Conservation (phyloP, 192 early-diverging fungal species). For the Coemansia sp. region DNA sequence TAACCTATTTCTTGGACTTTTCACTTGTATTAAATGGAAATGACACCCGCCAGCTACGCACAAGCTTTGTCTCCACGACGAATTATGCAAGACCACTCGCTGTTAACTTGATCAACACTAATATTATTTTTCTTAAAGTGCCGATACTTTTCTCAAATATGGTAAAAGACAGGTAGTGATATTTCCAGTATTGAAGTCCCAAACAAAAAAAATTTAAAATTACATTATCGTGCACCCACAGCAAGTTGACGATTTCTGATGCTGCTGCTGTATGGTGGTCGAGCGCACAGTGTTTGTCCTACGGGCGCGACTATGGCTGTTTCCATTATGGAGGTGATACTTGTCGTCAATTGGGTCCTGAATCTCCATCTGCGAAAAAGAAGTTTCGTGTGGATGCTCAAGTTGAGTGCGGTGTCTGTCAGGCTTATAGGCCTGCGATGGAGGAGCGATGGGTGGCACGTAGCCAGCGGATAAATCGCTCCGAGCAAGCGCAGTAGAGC, state of each 20-base stretch:
- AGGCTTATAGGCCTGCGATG: background rate
- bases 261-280: slow-evolving; percentile 10
- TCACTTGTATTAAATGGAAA: too few species aligned
- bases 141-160: background rate
- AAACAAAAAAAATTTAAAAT: slow-evolving; percentile 6
- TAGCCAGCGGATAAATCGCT: background rate
- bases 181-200: background rate
- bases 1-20: too few species aligned
- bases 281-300: background rate
- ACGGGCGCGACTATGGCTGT: slow-evolving; percentile 9
- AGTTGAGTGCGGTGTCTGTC: background rate
- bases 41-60: too few species aligned
- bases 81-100: too few species aligned
- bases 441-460: background rate
- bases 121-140: background rate
- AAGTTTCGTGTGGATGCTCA: background rate
- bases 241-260: slow-evolving; percentile 19
- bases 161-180: slow-evolving; percentile 25
- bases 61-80: too few species aligned
- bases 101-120: background rate
- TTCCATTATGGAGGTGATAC: background rate
- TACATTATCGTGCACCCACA: slow-evolving; percentile 27
- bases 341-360: background rate
- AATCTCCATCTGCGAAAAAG: background rate
- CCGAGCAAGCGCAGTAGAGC: background rate